Conservation (phyloP, 495 filamentous ascomycete genomes). For the Tuber microsphaerosporum region DNA sequence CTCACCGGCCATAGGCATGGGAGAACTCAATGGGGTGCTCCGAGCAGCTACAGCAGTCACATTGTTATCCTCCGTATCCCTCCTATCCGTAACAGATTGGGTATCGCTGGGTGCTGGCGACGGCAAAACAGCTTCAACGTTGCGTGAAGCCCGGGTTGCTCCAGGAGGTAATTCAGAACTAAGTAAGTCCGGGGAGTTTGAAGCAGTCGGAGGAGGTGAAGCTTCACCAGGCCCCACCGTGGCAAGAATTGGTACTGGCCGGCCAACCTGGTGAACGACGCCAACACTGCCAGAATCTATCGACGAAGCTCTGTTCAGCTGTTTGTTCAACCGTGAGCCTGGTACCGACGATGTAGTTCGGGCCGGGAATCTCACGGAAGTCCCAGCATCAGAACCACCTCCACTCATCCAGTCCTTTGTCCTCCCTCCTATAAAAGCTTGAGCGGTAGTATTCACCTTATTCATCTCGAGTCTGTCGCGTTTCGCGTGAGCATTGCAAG, state of each 20-base stretch:
- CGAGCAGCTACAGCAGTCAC: constrained; percentile 13
- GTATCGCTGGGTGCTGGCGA: constrained; percentile 36
- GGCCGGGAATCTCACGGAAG: neutral
- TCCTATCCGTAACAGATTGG: constrained; percentile 26
- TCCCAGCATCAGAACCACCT: constrained; percentile 1
- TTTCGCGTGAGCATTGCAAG: neutral
- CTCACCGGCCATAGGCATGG: constrained; percentile 15
- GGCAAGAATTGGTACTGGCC: constrained; percentile 17
- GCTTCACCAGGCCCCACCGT: constrained; percentile 24
- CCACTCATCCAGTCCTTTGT: constrained; percentile 61
- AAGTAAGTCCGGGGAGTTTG: constrained; percentile 26
- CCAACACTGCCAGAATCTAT: constrained; percentile 10
- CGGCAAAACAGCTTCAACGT: constrained; percentile 28
- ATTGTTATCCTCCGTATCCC: constrained; percentile 25
- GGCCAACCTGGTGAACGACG: neutral
- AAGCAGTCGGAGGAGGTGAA: constrained; percentile 27
- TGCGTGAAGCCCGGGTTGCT: constrained; percentile 12
- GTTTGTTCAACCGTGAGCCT: constrained; percentile 3
- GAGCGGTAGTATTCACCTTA: constrained; percentile 63
- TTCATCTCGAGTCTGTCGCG: constrained; percentile 47
- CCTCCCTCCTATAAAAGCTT: constrained; percentile 57
- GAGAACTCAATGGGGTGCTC: constrained; percentile 23
- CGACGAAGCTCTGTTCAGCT: constrained; percentile 15
- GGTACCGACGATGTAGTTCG: constrained; percentile 2
- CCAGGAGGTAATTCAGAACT: constrained; percentile 14